Evolutionary conservation across 2,329 filamentous ascomycete genomes (phyloP), one percentile per base, ranked within the genome.

Genomic region (Leptographium radiaticola): DNA sequence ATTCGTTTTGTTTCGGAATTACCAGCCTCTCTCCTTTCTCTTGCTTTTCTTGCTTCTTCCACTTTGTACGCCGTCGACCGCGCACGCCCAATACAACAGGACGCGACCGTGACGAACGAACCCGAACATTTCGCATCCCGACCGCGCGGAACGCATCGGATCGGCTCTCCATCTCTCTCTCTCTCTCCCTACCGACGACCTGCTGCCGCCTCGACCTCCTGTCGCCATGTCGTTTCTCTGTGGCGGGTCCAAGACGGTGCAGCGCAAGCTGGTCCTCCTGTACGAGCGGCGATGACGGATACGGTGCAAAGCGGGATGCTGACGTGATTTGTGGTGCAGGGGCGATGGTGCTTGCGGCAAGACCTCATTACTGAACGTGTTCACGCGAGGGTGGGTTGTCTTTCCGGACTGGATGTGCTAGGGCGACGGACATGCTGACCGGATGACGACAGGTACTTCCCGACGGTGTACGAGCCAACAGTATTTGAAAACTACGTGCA

Each of bases 401-500:
- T 49, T 43, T 10, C 13, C 25, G 20, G 30, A 30, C n/a, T 5
- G 25, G 25, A 25, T 5, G 25, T 25, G 25, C 3, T 5, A 25
- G 25, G 25, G 25, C 25, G 25, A 25, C 25, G n/a, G 8, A 7
- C 4, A 30, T 44, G 42, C 42, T 44, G 20, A 44, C 42, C 9
- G 42, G 42, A 44, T 12, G 18, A 20, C 16, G 13, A 40, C 63
- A 91, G 88, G 59, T 95, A 96, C 71, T 98, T 98, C 70, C 91
- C 91, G 51, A 96, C 91, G 55, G 91, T 97, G 65, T 97, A 97
- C 74, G 90, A 97, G 71, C 93, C 93, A 53, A 98, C 91, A 39
- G 91, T 96, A 60, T 96, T 96, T 71, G 91, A 98, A 70, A 98
- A 98, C 72, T 98, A 97, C 70, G 91, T 98, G 59, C 91, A 98